phyloP scores from a whole-genome alignment of 2,329 filamentous ascomycete species.

The Neocucurbitaria cava region DNA sequence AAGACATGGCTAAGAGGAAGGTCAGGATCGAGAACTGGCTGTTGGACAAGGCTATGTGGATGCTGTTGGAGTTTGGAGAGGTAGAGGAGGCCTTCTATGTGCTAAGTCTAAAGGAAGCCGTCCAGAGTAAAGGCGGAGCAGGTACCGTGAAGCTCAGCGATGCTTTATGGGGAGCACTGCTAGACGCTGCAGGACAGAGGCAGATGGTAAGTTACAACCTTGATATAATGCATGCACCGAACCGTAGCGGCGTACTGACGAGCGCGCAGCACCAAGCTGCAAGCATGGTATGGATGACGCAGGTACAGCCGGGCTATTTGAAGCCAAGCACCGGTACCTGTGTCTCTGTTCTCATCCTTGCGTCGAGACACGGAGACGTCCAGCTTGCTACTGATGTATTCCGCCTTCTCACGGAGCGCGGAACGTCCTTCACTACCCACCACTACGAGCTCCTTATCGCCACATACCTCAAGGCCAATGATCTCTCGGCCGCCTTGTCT shows the following conservation, averaged over 20 bases:
- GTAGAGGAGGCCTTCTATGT: constrained; percentile 78
- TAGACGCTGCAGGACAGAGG: constrained; percentile 75
- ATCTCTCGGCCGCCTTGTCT: constrained; percentile 71
- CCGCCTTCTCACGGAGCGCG: constrained; percentile 66
- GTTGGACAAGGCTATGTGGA: constrained; percentile 77
- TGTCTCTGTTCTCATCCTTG: constrained; percentile 73
- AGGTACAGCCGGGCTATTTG: constrained; percentile 66
- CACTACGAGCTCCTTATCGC: constrained; percentile 85
- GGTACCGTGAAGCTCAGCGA: constrained; percentile 52
- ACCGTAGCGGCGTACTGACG: constrained; percentile 9
- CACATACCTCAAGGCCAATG: constrained; percentile 66
- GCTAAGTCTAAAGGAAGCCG: constrained; percentile 56
- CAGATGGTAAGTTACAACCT: constrained; percentile 64
- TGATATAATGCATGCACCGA: neutral
- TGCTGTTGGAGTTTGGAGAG: constrained; percentile 74
- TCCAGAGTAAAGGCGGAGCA: constrained; percentile 5
- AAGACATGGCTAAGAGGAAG: constrained; percentile 67
- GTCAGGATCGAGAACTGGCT: constrained; percentile 73
- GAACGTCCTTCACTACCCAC: constrained; percentile 64
- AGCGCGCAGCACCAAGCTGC: constrained; percentile 65
- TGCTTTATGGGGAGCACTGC: constrained; percentile 71
- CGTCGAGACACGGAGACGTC: constrained; percentile 71
- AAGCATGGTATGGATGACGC: constrained; percentile 73
- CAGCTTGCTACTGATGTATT: constrained; percentile 75
- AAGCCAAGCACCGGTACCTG: constrained; percentile 71